Evolutionary conservation across 108 stramenopile species (phyloP).

Genomic region (Mayamaea pseudoterrestris): DNA sequence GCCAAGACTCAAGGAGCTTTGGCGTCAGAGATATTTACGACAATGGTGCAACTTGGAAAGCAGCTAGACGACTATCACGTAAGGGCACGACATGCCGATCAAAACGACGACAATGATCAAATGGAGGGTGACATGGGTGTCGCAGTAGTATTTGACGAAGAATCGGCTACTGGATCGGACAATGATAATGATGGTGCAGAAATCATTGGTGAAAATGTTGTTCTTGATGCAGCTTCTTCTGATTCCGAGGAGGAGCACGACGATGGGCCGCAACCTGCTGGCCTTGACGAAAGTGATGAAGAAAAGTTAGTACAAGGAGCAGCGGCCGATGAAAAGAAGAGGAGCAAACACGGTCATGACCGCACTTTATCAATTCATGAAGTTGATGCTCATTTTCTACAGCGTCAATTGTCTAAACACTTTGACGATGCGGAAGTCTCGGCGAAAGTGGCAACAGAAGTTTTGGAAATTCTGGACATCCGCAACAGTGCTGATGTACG

Average conservation of each 20-base stretch:
- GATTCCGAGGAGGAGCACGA: constrained; percentile 75
- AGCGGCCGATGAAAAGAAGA: constrained; percentile 27
- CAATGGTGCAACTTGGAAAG: constrained; percentile 79
- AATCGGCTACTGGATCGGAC: constrained; percentile 72
- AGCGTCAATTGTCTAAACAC: constrained; percentile 76
- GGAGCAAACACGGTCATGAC: constrained; percentile 18
- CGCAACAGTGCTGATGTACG: constrained; percentile 51
- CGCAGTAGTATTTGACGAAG: constrained; percentile 92
- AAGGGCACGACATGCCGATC: constrained; percentile 16
- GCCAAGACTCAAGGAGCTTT: constrained; percentile 23
- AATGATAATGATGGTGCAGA: constrained; percentile 59
- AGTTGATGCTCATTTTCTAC: constrained; percentile 94
- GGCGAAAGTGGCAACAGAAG: constrained; percentile 70
- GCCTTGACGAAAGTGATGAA: constrained; percentile 37
- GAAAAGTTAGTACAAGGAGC: constrained; percentile 39
- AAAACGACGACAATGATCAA: constrained; percentile 27
- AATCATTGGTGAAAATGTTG: constrained; percentile 75
- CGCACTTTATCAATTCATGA: constrained; percentile 83
- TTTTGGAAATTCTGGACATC: constrained; percentile 62
- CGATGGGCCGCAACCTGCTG: constrained; percentile 9
- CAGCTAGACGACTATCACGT: constrained; percentile 79
- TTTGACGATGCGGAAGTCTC: constrained; percentile 85
- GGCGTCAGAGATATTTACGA: constrained; percentile 50
- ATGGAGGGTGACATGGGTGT: constrained; percentile 95
- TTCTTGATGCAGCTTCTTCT: constrained; percentile 50